A percentile compares a stretch with the other conserved stretches of the same genome.
Conservation (phyloP, 139 green algal species). For the Chlorella sp. region DNA sequence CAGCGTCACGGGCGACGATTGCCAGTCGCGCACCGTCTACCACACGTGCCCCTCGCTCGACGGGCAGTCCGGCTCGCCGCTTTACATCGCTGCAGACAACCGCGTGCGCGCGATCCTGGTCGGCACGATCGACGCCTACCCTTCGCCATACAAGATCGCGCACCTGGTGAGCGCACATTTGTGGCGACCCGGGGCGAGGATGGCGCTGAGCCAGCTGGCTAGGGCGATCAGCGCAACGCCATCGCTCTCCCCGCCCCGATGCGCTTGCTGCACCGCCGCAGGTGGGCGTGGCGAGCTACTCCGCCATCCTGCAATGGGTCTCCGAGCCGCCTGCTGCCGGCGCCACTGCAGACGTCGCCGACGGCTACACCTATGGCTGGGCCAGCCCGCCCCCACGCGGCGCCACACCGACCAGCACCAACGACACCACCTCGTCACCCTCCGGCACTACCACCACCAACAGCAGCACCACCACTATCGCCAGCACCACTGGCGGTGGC, state of each 20-base stretch:
- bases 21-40: neutral
- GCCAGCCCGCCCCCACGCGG: too few species aligned
- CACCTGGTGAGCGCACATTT: neutral
- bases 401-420: too few species aligned
- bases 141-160: neutral
- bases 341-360: too few species aligned
- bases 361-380: too few species aligned
- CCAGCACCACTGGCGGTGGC: too few species aligned
- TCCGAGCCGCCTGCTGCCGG: neutral
- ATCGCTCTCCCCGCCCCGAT: too few species aligned
- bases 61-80: neutral
- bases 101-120: constrained; percentile 3
- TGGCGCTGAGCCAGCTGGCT: too few species aligned
- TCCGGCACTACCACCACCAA: neutral
- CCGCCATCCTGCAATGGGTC: neutral
- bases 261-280: too few species aligned
- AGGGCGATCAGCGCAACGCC: too few species aligned
- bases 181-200: too few species aligned
- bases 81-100: neutral
- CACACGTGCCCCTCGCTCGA: constrained; percentile 4
- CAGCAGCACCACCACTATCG: neutral
- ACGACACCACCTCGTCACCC: neutral
- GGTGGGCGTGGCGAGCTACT: too few species aligned
- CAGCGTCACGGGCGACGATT: neutral
- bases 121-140: neutral